phyloP scores from a whole-genome alignment of 2,329 filamentous ascomycete species.

The Cladosporium sp. region DNA sequence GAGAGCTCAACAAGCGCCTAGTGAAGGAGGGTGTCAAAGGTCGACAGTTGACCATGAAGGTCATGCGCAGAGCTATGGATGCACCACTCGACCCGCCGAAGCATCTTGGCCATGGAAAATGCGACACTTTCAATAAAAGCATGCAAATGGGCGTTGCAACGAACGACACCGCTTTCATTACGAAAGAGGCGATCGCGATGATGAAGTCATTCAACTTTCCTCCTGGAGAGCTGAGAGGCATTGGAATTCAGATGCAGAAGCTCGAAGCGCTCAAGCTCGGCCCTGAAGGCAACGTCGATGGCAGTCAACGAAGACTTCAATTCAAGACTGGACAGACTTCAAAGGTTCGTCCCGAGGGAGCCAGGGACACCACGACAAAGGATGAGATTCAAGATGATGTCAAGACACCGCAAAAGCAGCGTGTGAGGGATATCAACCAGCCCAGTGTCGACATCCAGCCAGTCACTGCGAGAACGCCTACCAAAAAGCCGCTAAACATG shows the following conservation, averaged over 20 bases:
- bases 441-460: slow-evolving; percentile 35
- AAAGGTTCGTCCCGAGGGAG: slow-evolving; percentile 16
- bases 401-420: slow-evolving; percentile 34
- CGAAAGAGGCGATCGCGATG: slow-evolving; percentile 79
- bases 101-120: slow-evolving; percentile 90
- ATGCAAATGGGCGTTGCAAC: slow-evolving; percentile 77
- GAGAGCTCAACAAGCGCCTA: slow-evolving; percentile 76
- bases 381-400: slow-evolving; percentile 41
- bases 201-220: slow-evolving; percentile 76
- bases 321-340: slow-evolving; percentile 54
- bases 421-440: slow-evolving; percentile 23
- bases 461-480: slow-evolving; percentile 39
- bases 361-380: slow-evolving; percentile 31
- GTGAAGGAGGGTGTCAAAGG: slow-evolving; percentile 82
- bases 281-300: slow-evolving; percentile 51
- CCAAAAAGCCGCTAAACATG: slow-evolving; percentile 67
- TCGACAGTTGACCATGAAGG: slow-evolving; percentile 83
- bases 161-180: slow-evolving; percentile 64
- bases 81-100: slow-evolving; percentile 89
- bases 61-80: slow-evolving; percentile 82
- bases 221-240: slow-evolving; percentile 84
- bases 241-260: slow-evolving; percentile 91
- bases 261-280: slow-evolving; percentile 70
- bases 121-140: slow-evolving; percentile 91
- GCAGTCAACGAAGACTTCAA: slow-evolving; percentile 72